Conservation (phyloP, 2,329 filamentous ascomycete genomes). For the Fusarium hainanense region DNA sequence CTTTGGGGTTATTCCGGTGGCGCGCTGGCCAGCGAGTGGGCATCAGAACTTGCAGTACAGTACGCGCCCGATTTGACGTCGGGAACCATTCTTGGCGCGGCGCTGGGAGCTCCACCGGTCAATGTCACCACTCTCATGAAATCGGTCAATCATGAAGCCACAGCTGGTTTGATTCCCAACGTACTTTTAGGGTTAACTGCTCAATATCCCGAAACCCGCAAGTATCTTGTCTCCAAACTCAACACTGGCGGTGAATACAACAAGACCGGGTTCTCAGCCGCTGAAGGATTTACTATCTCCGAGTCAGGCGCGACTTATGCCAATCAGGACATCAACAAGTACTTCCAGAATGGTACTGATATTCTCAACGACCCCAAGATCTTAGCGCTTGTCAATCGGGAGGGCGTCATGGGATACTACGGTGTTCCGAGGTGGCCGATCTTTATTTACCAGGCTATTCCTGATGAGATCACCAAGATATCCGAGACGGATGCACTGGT, state of each 20-base stretch:
- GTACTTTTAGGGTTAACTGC: slow-evolving; percentile 32
- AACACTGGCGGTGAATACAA: slow-evolving; percentile 30
- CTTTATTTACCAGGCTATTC: slow-evolving; percentile 36
- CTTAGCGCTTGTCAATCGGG: slow-evolving; percentile 14
- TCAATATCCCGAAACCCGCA: slow-evolving; percentile 33
- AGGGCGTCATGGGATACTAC: slow-evolving; percentile 41
- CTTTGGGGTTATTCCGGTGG: slow-evolving; percentile 70
- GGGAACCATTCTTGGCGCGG: slow-evolving; percentile 57
- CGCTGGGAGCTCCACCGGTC: slow-evolving; percentile 59
- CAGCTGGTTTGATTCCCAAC: slow-evolving; percentile 35
- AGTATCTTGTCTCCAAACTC: slow-evolving; percentile 33
- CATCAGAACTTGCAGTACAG: slow-evolving; percentile 61
- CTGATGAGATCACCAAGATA: slow-evolving; percentile 35
- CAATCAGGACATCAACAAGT: slow-evolving; percentile 22
- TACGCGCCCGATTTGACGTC: slow-evolving; percentile 63
- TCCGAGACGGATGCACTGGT: slow-evolving; percentile 33
- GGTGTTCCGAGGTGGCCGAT: slow-evolving; percentile 38
- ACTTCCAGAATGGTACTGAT: slow-evolving; percentile 21
- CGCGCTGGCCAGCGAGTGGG: slow-evolving; percentile 62
- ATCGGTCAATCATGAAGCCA: slow-evolving; percentile 46
- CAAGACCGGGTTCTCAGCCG: slow-evolving; percentile 39
- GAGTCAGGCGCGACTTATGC: slow-evolving; percentile 26
- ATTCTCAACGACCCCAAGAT: slow-evolving; percentile 21
- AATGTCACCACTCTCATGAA: slow-evolving; percentile 53
- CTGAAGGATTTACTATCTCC: slow-evolving; percentile 1